Percentiles rank a stretch among this genome's conserved stretches.
phyloP scores from a whole-genome alignment of 495 filamentous ascomycete species.

The Elasticomyces elasticus region DNA sequence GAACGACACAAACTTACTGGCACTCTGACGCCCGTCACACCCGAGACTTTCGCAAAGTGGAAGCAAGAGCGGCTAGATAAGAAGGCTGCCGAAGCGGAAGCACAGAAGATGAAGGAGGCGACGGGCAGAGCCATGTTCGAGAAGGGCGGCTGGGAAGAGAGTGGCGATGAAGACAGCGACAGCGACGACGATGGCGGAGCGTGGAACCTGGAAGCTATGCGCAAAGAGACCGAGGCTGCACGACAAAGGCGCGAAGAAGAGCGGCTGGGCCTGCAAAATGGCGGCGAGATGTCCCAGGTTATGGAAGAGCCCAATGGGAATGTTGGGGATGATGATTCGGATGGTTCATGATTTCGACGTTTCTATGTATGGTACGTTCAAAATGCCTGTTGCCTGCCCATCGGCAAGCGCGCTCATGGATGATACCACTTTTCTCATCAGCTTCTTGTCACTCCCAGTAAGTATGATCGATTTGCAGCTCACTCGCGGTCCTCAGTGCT shows the following conservation, averaged over 20 bases:
- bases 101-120: conserved; percentile 80
- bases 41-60: conserved; percentile 87
- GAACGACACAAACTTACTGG: conserved; percentile 90
- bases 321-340: not conserved
- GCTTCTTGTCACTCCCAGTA: too few species aligned
- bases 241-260: conserved; percentile 51
- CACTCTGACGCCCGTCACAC: conserved; percentile 81
- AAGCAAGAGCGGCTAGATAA: conserved; percentile 90
- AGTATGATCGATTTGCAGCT: too few species aligned
- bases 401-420: too few species aligned
- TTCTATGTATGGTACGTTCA: not conserved
- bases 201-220: conserved; percentile 68
- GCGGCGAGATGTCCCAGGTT: not conserved
- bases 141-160: conserved; percentile 78
- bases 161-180: conserved; percentile 52
- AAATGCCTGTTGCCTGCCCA: too few species aligned
- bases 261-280: conserved; percentile 27
- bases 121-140: conserved; percentile 94
- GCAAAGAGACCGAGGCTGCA: conserved; percentile 45
- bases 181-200: conserved; percentile 40
- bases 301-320: not conserved
- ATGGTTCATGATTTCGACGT: not conserved
- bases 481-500: too few species aligned
- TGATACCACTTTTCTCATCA: too few species aligned
- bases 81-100: conserved; percentile 86